These are phyloP conservation scores for Sphaceloma murrayae DNA, from an alignment of 2,329 filamentous ascomycete genomes.

Conservation along the genomic window DNA sequence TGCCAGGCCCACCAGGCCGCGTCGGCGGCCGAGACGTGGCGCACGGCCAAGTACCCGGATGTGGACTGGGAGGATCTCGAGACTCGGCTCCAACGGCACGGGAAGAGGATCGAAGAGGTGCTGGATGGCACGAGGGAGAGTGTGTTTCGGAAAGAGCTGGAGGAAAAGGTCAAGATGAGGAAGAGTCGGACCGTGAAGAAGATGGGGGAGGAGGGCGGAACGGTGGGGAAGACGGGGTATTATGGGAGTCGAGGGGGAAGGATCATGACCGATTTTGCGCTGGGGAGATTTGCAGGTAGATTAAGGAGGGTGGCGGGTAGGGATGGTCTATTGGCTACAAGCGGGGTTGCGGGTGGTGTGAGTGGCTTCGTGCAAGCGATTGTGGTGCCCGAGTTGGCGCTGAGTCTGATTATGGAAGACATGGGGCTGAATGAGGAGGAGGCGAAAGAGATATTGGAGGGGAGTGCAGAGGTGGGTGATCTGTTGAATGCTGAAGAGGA, in stretches of 20 bases:
- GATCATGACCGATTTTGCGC: conserved; percentile 29
- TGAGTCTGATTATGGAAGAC: conserved; percentile 29
- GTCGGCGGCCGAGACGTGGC: conserved; percentile 25
- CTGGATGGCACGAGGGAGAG: conserved; percentile 23
- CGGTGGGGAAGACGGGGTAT: conserved; percentile 25
- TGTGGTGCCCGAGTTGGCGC: conserved; percentile 31
- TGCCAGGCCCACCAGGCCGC: conserved; percentile 27
- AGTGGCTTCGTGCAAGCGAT: conserved; percentile 30
- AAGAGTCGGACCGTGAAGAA: conserved; percentile 22
- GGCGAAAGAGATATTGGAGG: conserved; percentile 24
- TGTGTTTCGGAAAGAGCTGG: conserved; percentile 23
- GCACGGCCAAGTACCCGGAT: conserved; percentile 26
- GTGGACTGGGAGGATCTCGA: conserved; percentile 28
- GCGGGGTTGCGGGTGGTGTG: conserved; percentile 28
- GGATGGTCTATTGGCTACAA: conserved; percentile 26
- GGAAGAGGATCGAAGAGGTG: conserved; percentile 22
- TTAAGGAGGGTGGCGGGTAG: conserved; percentile 24
- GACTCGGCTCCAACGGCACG: conserved; percentile 24
- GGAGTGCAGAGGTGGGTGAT: conserved; percentile 29
- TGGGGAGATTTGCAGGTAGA: conserved; percentile 23
- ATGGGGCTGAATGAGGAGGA: conserved; percentile 21
- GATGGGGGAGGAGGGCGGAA: conserved; percentile 12
- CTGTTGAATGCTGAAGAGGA: conserved; percentile 27
- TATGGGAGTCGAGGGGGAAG: conserved; percentile 30
- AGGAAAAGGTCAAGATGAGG: conserved; percentile 17